A percentile compares a stretch with the other conserved stretches of the same genome.
Evolutionary conservation across 2,329 filamentous ascomycete genomes (phyloP).

Genomic region (Cadophora gregata): DNA sequence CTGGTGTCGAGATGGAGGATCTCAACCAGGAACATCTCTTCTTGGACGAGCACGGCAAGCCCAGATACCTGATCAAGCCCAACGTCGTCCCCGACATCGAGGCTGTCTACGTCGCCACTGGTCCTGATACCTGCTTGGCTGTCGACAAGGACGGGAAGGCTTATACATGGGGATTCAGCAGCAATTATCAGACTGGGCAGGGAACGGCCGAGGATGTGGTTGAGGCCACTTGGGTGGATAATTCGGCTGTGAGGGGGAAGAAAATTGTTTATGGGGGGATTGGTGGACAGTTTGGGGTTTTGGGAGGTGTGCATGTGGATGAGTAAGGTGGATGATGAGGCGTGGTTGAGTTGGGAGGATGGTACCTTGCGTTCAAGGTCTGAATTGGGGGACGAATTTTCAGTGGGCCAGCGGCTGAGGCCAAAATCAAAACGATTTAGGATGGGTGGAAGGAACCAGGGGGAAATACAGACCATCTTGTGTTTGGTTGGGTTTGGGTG

Average conservation of each 20-base stretch:
- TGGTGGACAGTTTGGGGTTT: constrained; percentile 82
- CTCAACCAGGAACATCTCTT: constrained; percentile 65
- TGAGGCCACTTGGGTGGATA: constrained; percentile 80
- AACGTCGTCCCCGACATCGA: constrained; percentile 60
- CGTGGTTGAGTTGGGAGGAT: too few species aligned
- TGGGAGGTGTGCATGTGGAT: constrained; percentile 52
- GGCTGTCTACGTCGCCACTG: constrained; percentile 65
- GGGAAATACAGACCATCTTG: too few species aligned
- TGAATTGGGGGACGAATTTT: constrained; percentile 55
- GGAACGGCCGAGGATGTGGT: constrained; percentile 81
- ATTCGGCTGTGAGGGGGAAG: constrained; percentile 78
- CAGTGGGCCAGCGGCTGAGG: background rate
- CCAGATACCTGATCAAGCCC: constrained; percentile 75
- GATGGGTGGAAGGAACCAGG: too few species aligned
- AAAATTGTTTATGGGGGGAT: constrained; percentile 79
- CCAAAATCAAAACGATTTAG: too few species aligned
- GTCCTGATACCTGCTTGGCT: constrained; percentile 76
- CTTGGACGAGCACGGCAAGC: constrained; percentile 66
- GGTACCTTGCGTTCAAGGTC: too few species aligned
- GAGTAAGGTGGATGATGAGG: constrained; percentile 84
- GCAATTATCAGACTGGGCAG: constrained; percentile 81
- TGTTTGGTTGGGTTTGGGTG: background rate
- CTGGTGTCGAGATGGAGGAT: constrained; percentile 61
- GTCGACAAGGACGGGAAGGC: constrained; percentile 72
- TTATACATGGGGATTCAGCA: constrained; percentile 81